A percentile compares a stretch with the other conserved stretches of the same genome.
Evolutionary conservation across 768 basidiomycete species (phyloP).

Genomic region (Russula earlei): DNA sequence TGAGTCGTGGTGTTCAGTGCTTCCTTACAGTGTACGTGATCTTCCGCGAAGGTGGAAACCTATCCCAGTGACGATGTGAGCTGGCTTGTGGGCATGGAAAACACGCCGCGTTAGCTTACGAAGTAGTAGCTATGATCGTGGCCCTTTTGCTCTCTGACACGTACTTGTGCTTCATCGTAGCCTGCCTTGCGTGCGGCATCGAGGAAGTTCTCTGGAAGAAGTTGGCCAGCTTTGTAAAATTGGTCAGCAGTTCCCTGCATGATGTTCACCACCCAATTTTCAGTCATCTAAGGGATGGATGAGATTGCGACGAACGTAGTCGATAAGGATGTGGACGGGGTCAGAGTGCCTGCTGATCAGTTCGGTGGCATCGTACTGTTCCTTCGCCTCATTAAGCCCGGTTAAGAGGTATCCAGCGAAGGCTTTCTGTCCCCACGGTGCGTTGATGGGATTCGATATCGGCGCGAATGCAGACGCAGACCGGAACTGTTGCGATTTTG

Average conservation of each 20-base stretch:
- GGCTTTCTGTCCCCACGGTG: conserved; percentile 89
- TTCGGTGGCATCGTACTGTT: conserved; percentile 74
- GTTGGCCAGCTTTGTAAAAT: conserved; percentile 78
- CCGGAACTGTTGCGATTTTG: conserved; percentile 59
- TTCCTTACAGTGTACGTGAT: conserved; percentile 73
- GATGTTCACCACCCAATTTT: background rate
- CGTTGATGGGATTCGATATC: conserved; percentile 75
- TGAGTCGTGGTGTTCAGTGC: conserved; percentile 17
- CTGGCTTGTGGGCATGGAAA: background rate
- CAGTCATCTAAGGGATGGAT: background rate
- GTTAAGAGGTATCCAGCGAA: conserved; percentile 78
- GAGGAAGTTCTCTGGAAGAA: conserved; percentile 84
- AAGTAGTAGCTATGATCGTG: conserved; percentile 92
- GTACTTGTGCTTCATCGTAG: conserved; percentile 64
- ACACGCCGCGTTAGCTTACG: conserved; percentile 36
- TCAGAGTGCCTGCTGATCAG: conserved; percentile 56
- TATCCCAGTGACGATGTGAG: conserved; percentile 24
- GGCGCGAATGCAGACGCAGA: conserved; percentile 88
- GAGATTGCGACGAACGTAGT: conserved; percentile 52
- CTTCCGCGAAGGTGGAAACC: conserved; percentile 85
- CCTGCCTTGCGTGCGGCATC: conserved; percentile 67
- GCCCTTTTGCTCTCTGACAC: conserved; percentile 68
- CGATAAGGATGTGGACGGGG: conserved; percentile 71
- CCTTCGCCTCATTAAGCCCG: conserved; percentile 65
- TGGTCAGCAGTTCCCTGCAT: conserved; percentile 68